These are phyloP conservation scores for Metarhizium rileyi DNA, from an alignment of 2,329 filamentous ascomycete genomes.

Conservation along the genomic window DNA sequence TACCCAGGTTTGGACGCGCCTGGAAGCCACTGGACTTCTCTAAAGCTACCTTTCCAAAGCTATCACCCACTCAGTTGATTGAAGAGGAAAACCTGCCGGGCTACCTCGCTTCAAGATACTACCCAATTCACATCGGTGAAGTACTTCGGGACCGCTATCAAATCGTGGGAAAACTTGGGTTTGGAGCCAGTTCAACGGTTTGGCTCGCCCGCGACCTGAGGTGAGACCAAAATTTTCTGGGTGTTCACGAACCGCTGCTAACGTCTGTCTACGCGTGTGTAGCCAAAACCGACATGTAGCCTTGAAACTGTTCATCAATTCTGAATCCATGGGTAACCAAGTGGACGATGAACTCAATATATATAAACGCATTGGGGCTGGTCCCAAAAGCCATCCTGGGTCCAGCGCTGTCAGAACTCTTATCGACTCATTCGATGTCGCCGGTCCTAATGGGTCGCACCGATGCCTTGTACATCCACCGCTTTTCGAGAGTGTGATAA, in stretches of 20 bases:
- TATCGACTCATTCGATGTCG: slow-evolving; percentile 27
- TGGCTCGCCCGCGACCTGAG: slow-evolving; percentile 28
- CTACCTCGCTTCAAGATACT: slow-evolving; percentile 15
- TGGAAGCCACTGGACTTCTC: slow-evolving; percentile 10
- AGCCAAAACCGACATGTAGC: not conserved
- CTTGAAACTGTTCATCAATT: not conserved
- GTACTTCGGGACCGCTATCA: slow-evolving; percentile 21
- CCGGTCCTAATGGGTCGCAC: slow-evolving; percentile 25
- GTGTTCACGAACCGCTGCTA: too few species aligned
- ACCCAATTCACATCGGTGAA: slow-evolving; percentile 15
- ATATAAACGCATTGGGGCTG: not conserved
- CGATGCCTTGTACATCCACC: slow-evolving; percentile 29
- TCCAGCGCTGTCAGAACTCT: slow-evolving; percentile 20
- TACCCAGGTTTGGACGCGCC: slow-evolving; percentile 3
- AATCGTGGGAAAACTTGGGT: slow-evolving; percentile 31
- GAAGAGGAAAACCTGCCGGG: slow-evolving; percentile 15
- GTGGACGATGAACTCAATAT: slow-evolving; percentile 1
- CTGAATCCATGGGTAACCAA: not conserved
- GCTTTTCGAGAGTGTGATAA: slow-evolving; percentile 30
- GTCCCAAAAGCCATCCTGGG: slow-evolving; percentile 16
- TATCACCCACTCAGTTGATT: slow-evolving; percentile 1
- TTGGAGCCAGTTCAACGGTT: slow-evolving; percentile 30
- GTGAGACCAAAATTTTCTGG: too few species aligned
- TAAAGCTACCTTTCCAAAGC: slow-evolving; percentile 8
- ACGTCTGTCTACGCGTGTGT: too few species aligned